Percentiles rank a stretch among this genome's conserved stretches.
Conservation (phyloP, 2,329 filamentous ascomycete species). For the Periglandula ipomoeae region DNA sequence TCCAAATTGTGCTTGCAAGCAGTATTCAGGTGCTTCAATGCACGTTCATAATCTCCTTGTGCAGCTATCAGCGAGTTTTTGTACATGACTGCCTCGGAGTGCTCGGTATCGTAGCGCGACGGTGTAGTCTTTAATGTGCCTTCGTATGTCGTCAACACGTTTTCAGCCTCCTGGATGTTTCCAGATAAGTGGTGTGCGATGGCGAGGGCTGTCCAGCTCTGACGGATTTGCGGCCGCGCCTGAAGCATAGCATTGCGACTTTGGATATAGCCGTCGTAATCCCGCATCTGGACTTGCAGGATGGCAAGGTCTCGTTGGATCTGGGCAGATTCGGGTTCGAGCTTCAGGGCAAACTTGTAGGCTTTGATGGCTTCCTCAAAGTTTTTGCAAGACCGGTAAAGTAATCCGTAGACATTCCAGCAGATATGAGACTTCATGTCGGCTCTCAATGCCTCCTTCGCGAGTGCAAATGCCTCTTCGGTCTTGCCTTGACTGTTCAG, state of each 20-base stretch:
- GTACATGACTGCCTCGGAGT: conserved; percentile 89
- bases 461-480: conserved; percentile 88
- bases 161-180: conserved; percentile 77
- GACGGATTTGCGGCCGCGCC: conserved; percentile 67
- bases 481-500: conserved; percentile 87
- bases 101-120: conserved; percentile 72
- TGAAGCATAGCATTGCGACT: conserved; percentile 84
- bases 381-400: conserved; percentile 92
- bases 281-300: conserved; percentile 91
- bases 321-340: conserved; percentile 89
- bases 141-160: conserved; percentile 84
- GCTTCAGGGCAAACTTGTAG: conserved; percentile 87
- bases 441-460: conserved; percentile 83
- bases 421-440: conserved; percentile 99
- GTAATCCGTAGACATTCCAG: conserved; percentile 96
- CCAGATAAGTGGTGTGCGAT: conserved; percentile 89
- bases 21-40: conserved; percentile 75
- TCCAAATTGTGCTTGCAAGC: conserved; percentile 73
- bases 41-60: conserved; percentile 70
- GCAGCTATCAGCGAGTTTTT: conserved; percentile 94
- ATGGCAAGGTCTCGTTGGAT: conserved; percentile 91
- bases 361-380: conserved; percentile 99
- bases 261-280: conserved; percentile 87
- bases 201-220: conserved; percentile 97
- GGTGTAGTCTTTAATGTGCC: conserved; percentile 80